These are phyloP conservation scores for Acanthamoeba healyi DNA, from an alignment of 208 protist genomes.

Conservation along the genomic window DNA sequence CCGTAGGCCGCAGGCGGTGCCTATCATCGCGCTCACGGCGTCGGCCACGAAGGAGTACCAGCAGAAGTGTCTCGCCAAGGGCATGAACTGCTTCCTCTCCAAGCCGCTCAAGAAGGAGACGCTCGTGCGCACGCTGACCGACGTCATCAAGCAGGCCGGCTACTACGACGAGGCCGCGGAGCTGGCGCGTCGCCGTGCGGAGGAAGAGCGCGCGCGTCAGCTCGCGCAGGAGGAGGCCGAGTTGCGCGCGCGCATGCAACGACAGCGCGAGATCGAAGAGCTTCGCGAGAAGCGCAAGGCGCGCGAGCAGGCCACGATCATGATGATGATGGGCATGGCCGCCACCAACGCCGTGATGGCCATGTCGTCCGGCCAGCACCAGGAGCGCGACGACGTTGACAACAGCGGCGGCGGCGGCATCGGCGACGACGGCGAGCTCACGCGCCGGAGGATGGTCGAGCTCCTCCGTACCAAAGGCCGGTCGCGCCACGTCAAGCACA, in stretches of 20 bases:
- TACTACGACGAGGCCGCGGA: constrained; percentile 17
- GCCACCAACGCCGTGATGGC: not conserved
- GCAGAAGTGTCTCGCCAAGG: constrained; percentile 8
- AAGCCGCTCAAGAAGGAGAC: constrained; percentile 49
- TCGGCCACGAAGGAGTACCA: constrained; percentile 41
- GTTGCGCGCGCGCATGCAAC: not conserved
- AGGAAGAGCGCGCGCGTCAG: not conserved
- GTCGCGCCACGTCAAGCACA: constrained; percentile 9
- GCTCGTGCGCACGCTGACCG: constrained; percentile 16
- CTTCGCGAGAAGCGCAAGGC: not conserved
- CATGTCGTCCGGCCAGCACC: not conserved
- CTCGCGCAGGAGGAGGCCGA: not conserved
- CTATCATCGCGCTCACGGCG: constrained; percentile 53
- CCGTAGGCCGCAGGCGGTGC: not conserved
- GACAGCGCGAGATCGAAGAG: not conserved
- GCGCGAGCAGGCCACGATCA: constrained; percentile 4
- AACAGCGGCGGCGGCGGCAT: not conserved
- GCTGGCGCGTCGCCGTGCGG: not conserved
- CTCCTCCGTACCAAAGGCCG: not conserved
- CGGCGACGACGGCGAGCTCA: not conserved
- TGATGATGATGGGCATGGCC: constrained; percentile 20
- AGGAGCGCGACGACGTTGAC: not conserved
- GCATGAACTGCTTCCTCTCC: constrained; percentile 48
- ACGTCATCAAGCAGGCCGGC: constrained; percentile 22
- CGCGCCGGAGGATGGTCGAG: not conserved